Percentiles rank a stretch among this genome's conserved stretches.
These are phyloP conservation scores for Glomus cerebriforme DNA, from an alignment of 192 early-diverging fungal genomes.

Conservation along the genomic window DNA sequence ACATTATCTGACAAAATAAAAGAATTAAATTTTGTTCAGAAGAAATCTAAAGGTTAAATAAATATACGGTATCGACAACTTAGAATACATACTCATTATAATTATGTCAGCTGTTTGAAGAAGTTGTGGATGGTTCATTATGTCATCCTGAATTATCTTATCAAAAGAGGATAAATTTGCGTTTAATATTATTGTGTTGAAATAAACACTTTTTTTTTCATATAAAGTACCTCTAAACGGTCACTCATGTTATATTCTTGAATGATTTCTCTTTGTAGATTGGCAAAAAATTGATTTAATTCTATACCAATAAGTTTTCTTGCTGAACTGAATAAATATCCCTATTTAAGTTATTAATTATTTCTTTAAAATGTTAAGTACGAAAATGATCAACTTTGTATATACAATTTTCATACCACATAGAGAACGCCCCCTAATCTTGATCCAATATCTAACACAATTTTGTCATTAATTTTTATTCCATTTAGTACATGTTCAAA, in stretches of 20 bases:
- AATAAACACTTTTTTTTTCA: too few relatives aligned
- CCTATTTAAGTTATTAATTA: neutral
- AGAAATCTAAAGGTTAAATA: too few relatives aligned
- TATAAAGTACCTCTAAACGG: too few relatives aligned
- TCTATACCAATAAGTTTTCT: slow-evolving; percentile 61
- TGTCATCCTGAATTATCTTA: slow-evolving; percentile 54
- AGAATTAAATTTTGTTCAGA: too few relatives aligned
- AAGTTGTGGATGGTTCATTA: slow-evolving; percentile 43
- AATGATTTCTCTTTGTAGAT: slow-evolving; percentile 49
- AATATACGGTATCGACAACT: too few relatives aligned
- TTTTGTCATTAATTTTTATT: slow-evolving; percentile 41
- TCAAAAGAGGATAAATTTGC: too few relatives aligned
- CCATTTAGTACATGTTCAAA: slow-evolving; percentile 39
- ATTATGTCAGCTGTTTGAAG: slow-evolving; percentile 53
- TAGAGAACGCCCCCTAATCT: slow-evolving; percentile 60
- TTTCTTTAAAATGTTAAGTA: too few relatives aligned
- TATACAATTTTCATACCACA: slow-evolving; percentile 35
- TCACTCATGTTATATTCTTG: too few relatives aligned
- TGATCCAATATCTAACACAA: slow-evolving; percentile 61
- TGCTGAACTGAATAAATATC: slow-evolving; percentile 30
- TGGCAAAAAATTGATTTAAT: slow-evolving; percentile 59
- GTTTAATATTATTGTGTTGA: too few relatives aligned
- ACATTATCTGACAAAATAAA: too few relatives aligned
- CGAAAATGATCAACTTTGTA: neutral
- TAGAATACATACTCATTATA: slow-evolving; percentile 42